phyloP scores from a whole-genome alignment of 768 basidiomycete species.

The Russula sp. region DNA sequence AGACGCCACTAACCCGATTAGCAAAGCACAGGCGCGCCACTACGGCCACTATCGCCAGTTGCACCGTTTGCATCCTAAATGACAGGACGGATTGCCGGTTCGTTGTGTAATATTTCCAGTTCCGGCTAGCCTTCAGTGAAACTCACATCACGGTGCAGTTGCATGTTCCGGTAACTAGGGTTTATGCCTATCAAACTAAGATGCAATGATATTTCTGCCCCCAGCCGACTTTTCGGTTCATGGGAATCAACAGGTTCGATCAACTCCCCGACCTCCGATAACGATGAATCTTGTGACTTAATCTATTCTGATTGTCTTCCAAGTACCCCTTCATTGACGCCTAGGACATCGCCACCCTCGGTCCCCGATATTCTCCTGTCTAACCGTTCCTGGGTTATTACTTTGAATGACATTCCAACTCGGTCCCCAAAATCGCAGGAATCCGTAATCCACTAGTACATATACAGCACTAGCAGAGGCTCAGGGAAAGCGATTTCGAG shows the following conservation, averaged over 20 bases:
- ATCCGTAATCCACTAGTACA: no score
- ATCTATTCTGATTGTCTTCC: background rate
- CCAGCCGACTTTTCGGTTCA: conserved; percentile 8
- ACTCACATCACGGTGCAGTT: background rate
- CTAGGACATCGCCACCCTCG: background rate
- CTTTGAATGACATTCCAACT: background rate
- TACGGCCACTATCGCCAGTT: background rate
- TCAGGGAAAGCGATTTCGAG: background rate
- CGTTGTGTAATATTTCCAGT: conserved; percentile 11
- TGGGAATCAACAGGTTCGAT: background rate
- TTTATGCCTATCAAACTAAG: background rate
- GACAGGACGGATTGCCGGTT: background rate
- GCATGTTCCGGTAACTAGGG: background rate
- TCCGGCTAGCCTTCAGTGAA: background rate
- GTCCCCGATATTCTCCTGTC: no score
- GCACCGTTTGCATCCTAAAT: background rate
- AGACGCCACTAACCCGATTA: background rate
- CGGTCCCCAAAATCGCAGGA: background rate
- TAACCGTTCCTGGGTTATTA: background rate
- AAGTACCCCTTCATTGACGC: background rate
- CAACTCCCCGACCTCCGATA: background rate
- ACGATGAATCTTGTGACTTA: conserved; percentile 4
- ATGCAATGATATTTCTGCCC: background rate
- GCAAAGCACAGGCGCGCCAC: background rate
- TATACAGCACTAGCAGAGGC: no score